Percentiles rank a stretch among this genome's conserved stretches.
phyloP scores from a whole-genome alignment of 148 eudicot species.

The Talinum fruticosum region DNA sequence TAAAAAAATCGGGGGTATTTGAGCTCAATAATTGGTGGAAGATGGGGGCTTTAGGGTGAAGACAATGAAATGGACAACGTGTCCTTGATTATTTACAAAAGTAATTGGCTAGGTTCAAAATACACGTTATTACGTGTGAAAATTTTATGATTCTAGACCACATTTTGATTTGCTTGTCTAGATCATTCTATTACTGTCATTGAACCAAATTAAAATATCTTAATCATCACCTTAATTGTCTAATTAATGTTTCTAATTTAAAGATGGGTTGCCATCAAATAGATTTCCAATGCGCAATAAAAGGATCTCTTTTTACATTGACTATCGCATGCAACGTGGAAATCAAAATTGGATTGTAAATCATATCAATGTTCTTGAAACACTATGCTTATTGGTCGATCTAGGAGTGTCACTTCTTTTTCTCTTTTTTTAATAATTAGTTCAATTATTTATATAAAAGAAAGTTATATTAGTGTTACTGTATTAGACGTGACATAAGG shows the following conservation, averaged over 20 bases:
- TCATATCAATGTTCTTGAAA: too few relatives aligned
- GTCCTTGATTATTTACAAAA: slow-evolving; percentile 17
- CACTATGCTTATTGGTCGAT: too few relatives aligned
- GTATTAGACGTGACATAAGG: too few relatives aligned
- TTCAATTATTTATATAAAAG: too few relatives aligned
- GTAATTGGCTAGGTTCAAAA: neutral
- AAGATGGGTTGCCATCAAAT: neutral
- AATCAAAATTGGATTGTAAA: neutral
- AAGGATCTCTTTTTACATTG: neutral
- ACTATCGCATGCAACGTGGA: neutral
- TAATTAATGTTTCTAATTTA: slow-evolving; percentile 10
- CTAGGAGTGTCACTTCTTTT: too few relatives aligned
- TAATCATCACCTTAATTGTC: neutral
- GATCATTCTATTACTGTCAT: slow-evolving; percentile 5
- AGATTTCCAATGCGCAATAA: neutral
- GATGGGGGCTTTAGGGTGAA: slow-evolving; percentile 17
- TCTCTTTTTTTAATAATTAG: too few relatives aligned
- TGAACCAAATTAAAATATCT: neutral
- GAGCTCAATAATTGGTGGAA: slow-evolving; percentile 31
- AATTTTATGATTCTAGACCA: slow-evolving; percentile 1
- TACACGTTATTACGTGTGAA: slow-evolving; percentile 25
- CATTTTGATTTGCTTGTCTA: slow-evolving; percentile 7
- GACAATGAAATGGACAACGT: slow-evolving; percentile 19
- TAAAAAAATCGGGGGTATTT: slow-evolving; percentile 23
- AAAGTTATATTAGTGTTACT: too few relatives aligned